Base-by-base conservation (phyloP, 2,329 filamentous ascomycete genomes). In the Trichoderma sp. region DNA sequence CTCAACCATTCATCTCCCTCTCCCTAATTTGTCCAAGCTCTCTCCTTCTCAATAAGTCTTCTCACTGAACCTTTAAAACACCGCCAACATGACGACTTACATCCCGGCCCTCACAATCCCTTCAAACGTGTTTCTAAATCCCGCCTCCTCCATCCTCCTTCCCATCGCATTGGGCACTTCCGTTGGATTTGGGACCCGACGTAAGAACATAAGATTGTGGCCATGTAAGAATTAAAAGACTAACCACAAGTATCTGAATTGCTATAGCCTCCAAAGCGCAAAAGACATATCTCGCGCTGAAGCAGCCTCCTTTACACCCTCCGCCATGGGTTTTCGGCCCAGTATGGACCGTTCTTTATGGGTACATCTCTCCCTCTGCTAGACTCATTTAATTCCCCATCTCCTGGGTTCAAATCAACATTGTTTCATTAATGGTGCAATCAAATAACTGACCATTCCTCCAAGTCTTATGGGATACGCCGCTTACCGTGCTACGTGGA, bases 391-490 rank as follows among this genome's bases (percentile, higher is more conserved):
- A 19, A 47, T 2, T 2, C n/a, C 16, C 16, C 19, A 43, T 24
- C 59, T 65, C 43, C 61, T 29, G 10, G n/a, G 8, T 21, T 7
- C 6, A 6, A 4, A 4, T 49, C 4, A 19, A 10, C 7, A 11
- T 5, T 49, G 21, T 49, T 49, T 35, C 33, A 35, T 13, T 11
- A 21, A 13, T n/a, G 14, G 2, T 11, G 16, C 19, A 21, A 16
- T 14, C 24, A 14, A 29, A 11, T 14, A n/a, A 31, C 52, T 64
- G 33, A 64, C 61, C 19, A 19, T 4, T 40, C 24, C 40, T 6
- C 2, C 43, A 53, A 83, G 82, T 1, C 79, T 92, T 24, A 97
- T 97, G 93, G 95, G 95, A 70, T 97, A 96, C 79, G 91, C 93
- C 27, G 90, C 93, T 43, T 90, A 97, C 81, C 91, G 92, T 57